Evolutionary conservation across 1,139 yeast species (phyloP).

Genomic region (Hanseniaspora uvarum): DNA sequence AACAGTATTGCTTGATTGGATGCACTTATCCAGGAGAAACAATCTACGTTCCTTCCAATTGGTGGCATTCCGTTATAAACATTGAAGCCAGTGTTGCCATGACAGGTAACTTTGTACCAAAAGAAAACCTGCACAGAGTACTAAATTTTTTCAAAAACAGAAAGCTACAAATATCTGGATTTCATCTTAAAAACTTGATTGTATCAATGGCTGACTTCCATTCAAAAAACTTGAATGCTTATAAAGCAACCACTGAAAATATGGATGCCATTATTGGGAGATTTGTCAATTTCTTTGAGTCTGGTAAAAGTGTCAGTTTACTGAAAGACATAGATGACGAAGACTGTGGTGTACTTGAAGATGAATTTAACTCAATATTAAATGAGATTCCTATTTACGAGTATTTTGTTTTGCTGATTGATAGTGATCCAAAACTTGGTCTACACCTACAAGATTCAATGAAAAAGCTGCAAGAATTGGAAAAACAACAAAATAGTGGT

Average conservation of each 20-base stretch:
- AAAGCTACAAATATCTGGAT: conserved; percentile 68
- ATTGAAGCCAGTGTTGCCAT: conserved; percentile 68
- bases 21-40: conserved; percentile 75
- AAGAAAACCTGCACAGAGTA: conserved; percentile 46
- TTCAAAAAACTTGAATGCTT: conserved; percentile 16
- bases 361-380: conserved; percentile 28
- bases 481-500: not conserved
- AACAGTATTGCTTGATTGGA: conserved; percentile 46
- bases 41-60: conserved; percentile 81
- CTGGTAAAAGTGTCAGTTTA: conserved; percentile 15
- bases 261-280: conserved; percentile 19
- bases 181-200: conserved; percentile 46
- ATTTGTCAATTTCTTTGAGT: not conserved
- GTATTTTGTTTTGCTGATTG: conserved; percentile 42
- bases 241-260: conserved; percentile 19
- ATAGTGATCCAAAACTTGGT: conserved; percentile 24
- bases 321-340: conserved; percentile 26
- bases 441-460: conserved; percentile 39
- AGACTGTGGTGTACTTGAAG: conserved; percentile 36
- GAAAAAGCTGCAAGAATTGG: conserved; percentile 24
- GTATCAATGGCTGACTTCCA: conserved; percentile 33
- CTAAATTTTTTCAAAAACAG: conserved; percentile 58
- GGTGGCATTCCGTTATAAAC: conserved; percentile 94
- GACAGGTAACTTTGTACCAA: conserved; percentile 81
- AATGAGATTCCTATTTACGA: conserved; percentile 46